Evolutionary conservation across 768 basidiomycete species (phyloP).

Genomic region (Sarcodon aspratus): DNA sequence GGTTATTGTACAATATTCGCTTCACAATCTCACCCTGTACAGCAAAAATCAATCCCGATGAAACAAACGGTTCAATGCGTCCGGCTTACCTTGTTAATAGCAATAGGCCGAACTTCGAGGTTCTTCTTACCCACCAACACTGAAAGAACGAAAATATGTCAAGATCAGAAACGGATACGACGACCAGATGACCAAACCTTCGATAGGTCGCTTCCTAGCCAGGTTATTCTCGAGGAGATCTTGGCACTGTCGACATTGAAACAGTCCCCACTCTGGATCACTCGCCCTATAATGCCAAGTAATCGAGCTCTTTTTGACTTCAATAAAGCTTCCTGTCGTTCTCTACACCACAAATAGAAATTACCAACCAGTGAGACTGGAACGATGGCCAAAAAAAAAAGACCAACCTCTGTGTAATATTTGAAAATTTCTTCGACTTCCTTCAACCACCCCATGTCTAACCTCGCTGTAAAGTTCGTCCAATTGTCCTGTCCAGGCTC

Average conservation of each 20-base stretch:
- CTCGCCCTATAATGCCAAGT: conserved; percentile 94
- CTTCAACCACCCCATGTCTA: conserved; percentile 97
- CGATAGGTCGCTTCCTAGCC: conserved; percentile 87
- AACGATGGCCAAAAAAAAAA: neutral
- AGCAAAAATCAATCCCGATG: neutral
- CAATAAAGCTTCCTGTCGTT: conserved; percentile 92
- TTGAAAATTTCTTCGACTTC: conserved; percentile 94
- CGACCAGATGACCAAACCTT: conserved; percentile 36
- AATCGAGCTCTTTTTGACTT: conserved; percentile 94
- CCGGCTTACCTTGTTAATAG: conserved; percentile 71
- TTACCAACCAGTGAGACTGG: neutral
- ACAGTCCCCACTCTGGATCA: conserved; percentile 94
- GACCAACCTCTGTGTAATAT: conserved; percentile 83
- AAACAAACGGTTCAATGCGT: neutral
- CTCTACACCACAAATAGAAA: conserved; percentile 27
- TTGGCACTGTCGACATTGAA: conserved; percentile 95
- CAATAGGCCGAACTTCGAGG: conserved; percentile 89
- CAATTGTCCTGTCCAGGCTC: conserved; percentile 58
- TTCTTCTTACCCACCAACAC: conserved; percentile 98
- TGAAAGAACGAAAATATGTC: conserved; percentile 12
- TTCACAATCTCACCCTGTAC: conserved; percentile 91
- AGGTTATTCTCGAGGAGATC: conserved; percentile 93
- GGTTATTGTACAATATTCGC: conserved; percentile 83
- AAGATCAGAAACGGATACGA: neutral
- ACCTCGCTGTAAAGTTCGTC: conserved; percentile 78